Base-by-base conservation (phyloP, 2,329 filamentous ascomycete genomes). In the Epicoccum nigrum region DNA sequence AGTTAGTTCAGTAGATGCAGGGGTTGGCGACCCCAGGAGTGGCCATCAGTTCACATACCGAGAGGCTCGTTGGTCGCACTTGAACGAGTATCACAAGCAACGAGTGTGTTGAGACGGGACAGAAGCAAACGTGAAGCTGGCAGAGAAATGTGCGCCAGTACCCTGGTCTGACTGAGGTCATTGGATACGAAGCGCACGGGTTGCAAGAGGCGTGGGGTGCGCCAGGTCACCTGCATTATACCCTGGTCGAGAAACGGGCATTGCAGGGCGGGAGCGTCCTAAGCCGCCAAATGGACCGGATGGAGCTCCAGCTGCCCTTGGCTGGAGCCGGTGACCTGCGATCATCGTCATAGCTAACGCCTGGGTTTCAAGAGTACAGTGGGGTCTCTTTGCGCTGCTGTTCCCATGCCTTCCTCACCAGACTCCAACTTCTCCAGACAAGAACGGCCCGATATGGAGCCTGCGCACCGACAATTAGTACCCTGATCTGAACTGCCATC, bases 401-500 rank as follows among this genome's bases (percentile, higher is more conserved):
- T 34, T 11, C 27, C 19, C 27, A 48, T 48, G 45, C 31, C 23
- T 48, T 13, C 45, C 31, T 42, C 37, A 30, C 23, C 39, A 11
- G 45, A 42, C 31, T 41, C 31, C 16, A 27, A 15, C 31, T 19
- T 37, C 15, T 35, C 30, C 38, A 34, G 39, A 11, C 35, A 32
- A 16, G 35, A 45, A 41, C 42, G 48, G 48, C 21, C 48, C 48
- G 48, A 46, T 42, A 46, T 45, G 32, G 31, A 12, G 49, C 25
- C 42, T 45, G 35, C 51, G 42, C 52, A 58, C 45, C 54, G 32
- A 35, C 56, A 55, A 42, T 44, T 46, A 41, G 48, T 55, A 47
- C 54, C 49, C 42, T 56, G 47, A 60, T 47, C 42, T 56, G 47
- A 60, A 54, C 62, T 56, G 45, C 52, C 32, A 51, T 40, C 34